Evolutionary conservation across 495 filamentous ascomycete genomes (phyloP), one percentile per base, ranked within the genome.

Genomic region (Thermothielavioides terrestris): DNA sequence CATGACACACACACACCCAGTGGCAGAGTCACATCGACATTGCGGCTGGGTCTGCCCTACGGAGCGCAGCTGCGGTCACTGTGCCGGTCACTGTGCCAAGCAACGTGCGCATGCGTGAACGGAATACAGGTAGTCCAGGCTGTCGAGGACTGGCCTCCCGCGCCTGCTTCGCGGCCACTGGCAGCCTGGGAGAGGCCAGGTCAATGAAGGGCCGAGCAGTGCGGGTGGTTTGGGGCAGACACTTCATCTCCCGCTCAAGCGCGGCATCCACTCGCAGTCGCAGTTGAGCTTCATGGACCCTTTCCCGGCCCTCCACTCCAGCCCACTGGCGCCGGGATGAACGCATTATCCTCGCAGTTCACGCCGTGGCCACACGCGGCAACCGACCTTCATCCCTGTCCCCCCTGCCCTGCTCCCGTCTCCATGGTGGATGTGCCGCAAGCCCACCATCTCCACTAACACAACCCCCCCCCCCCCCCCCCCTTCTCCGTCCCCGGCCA

Each of bases 41-140:
- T 56, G 55, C 50, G 58, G 55, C 55, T 58, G 49, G 52, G 52
- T 36, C 37, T 27, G 48, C 41, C 54, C 36, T 47, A 41, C 21
- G 43, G 36, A 35, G 22, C 26, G 35, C 40, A 49, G 39, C 30
- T 49, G 42, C 42, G 22, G 20, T 21, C n/a, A n/a, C n/a, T n/a
- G n/a, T n/a, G n/a, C n/a, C n/a, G n/a, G 12, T 8, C 28, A 41
- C 40, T 54, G 52, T 40, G n/a, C n/a, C n/a, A n/a, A n/a, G n/a
- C 42, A 50, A 50, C 46, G 15, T 35, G 21, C 17, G 15, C 22
- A 38, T 34, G 11, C 26, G 39, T 23, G 34, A 25, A n/a, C n/a
- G 25, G 25, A 43, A 42, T 22, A 21, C 42, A 45, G 42, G 42
- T 32, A 30, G 30, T 49, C 14, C 38, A 25, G 42, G n/a, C n/a